Base-by-base conservation (phyloP, 805 yeast species). In the Candida awuae region DNA sequence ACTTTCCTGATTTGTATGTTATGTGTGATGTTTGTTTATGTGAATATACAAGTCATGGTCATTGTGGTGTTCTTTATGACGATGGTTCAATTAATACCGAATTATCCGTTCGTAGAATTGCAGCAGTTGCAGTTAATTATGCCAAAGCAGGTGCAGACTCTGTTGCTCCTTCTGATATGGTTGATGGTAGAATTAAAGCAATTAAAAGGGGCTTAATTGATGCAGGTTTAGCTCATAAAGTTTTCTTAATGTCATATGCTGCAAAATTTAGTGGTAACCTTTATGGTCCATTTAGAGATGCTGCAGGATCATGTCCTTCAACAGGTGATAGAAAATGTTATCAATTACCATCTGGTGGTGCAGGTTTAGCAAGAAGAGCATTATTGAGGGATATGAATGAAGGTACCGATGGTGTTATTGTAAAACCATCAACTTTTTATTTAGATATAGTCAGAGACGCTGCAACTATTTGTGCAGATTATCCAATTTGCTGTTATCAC, bases 231-330 rank as follows among this genome's bases (percentile, higher is more conserved):
- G 95, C 95, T 16, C 94, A 92, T 63, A 77, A 80, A 58, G 79
- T 87, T 35, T 78, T 90, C 67, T 77, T 92, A 27, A 80, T 92
- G 84, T 83, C 95, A 5, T 92, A 92, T 63, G 75, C 95, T 26
- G 97, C 97, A 42, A 92, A 92, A 59, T 92, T 92, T 58, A 70
- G 84, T 43, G 97, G 97, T 26, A 75, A 77, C 46, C 67, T 92
- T 35, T 92, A 92, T 58, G 98, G 98, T 1, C 98, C 98, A 4
- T 92, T 92, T 70, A 73, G 98, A 59, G 98, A 92, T 52, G 97
- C 97, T 32, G 98, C 97, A 3, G 92, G 94, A 27, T 82, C 94
- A 37, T 70, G 80, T 4, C 97, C 98, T 8, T 72, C 84, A 16
- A 70, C 75, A 43, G 98, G 98, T 39, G 97, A 92, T 61, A 76